These are phyloP conservation scores for Penicillium corylophilum DNA, from an alignment of 2,329 filamentous ascomycete species.

Conservation along the genomic window DNA sequence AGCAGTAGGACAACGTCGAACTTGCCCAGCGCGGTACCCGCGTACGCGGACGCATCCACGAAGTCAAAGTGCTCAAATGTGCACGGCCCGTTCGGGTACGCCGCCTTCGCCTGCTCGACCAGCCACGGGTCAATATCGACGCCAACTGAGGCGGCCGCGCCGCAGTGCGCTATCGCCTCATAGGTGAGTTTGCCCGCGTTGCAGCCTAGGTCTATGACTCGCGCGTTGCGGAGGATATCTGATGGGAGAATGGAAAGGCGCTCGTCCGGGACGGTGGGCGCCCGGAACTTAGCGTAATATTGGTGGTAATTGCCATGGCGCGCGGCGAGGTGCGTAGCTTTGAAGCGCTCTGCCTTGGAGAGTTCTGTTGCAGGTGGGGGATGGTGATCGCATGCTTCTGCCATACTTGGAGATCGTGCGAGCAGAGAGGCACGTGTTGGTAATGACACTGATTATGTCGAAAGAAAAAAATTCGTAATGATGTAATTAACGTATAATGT, in stretches of 20 bases:
- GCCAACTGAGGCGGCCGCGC: constrained; percentile 21
- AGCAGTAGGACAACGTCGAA: constrained; percentile 26
- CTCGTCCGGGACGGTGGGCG: constrained; percentile 24
- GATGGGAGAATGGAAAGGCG: constrained; percentile 25
- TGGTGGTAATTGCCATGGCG: constrained; percentile 29
- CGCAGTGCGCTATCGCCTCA: constrained; percentile 23
- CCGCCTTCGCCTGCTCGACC: constrained; percentile 22
- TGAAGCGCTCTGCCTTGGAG: constrained; percentile 27
- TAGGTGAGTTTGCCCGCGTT: constrained; percentile 27
- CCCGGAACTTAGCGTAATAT: constrained; percentile 26
- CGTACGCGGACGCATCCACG: constrained; percentile 23
- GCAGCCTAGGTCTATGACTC: constrained; percentile 27
- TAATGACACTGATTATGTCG: constrained; percentile 8
- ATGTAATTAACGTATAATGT: neutral
- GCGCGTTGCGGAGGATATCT: constrained; percentile 23
- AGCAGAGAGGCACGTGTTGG: constrained; percentile 6
- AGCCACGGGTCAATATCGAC: constrained; percentile 28
- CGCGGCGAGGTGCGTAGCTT: constrained; percentile 26
- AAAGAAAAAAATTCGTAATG: constrained; percentile 4
- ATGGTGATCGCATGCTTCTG: constrained; percentile 14
- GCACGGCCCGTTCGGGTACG: constrained; percentile 25
- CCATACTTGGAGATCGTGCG: constrained; percentile 16
- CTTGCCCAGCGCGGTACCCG: constrained; percentile 23
- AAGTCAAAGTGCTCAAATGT: constrained; percentile 28
- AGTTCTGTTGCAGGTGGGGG: constrained; percentile 15